Percentiles rank a stretch among this genome's conserved stretches.
Evolutionary conservation across 2,329 filamentous ascomycete species (phyloP).

Genomic region (Erysiphe pulchra): DNA sequence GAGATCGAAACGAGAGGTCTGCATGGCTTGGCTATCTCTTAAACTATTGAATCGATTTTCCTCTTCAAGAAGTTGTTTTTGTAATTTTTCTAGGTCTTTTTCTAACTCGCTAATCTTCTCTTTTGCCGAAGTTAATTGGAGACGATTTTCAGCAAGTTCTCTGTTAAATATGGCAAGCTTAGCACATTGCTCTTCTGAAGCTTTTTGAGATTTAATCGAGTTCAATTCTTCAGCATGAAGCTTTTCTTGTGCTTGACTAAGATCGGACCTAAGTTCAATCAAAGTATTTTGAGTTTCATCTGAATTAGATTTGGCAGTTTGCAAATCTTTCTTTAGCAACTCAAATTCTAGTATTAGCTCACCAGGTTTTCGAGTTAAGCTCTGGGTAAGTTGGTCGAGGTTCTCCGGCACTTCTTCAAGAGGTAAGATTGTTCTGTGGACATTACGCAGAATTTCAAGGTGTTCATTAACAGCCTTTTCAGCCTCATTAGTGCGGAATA

Average conservation of each 20-base stretch:
- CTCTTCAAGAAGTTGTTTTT: constrained; percentile 49
- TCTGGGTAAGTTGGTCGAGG: constrained; percentile 29
- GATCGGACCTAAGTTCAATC: constrained; percentile 28
- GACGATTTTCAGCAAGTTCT: constrained; percentile 36
- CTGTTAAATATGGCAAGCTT: constrained; percentile 26
- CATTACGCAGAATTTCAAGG: constrained; percentile 26
- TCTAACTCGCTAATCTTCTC: constrained; percentile 57
- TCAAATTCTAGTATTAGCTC: constrained; percentile 33
- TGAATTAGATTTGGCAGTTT: constrained; percentile 35
- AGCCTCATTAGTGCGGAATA: constrained; percentile 23
- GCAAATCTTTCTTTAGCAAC: constrained; percentile 30
- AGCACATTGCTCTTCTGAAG: constrained; percentile 25
- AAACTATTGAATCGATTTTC: constrained; percentile 44
- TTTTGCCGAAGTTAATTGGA: constrained; percentile 42
- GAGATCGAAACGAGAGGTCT: constrained; percentile 49
- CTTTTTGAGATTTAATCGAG: constrained; percentile 26
- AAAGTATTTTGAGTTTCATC: constrained; percentile 30
- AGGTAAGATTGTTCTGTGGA: constrained; percentile 31
- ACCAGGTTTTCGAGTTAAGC: constrained; percentile 28
- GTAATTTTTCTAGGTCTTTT: constrained; percentile 55
- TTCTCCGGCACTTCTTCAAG: constrained; percentile 28
- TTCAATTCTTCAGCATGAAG: constrained; percentile 26
- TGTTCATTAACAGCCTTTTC: constrained; percentile 27
- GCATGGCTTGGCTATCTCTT: constrained; percentile 43
- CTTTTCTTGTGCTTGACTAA: constrained; percentile 26